phyloP scores from a whole-genome alignment of 2,329 filamentous ascomycete genomes.

The Epichloe elymi region DNA sequence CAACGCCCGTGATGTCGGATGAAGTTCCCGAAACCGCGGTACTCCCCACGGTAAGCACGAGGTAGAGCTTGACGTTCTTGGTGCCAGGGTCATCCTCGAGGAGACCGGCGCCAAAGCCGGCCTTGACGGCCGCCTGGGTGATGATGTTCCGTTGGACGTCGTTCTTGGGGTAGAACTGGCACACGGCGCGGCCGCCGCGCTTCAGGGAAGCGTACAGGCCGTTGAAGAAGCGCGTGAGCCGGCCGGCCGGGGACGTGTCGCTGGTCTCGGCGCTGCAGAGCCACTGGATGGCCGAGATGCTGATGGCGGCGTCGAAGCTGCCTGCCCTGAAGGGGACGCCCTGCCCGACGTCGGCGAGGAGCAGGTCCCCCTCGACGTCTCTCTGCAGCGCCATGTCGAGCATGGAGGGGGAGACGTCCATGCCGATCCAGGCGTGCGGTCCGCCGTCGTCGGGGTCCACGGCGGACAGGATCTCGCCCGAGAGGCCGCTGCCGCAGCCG shows the following conservation, averaged over 20 bases:
- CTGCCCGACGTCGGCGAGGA: constrained; percentile 90
- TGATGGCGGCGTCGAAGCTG: constrained; percentile 87
- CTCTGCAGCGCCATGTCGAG: constrained; percentile 85
- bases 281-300: constrained; percentile 96
- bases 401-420: constrained; percentile 95
- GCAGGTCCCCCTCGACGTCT: constrained; percentile 85
- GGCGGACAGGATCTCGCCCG: constrained; percentile 82
- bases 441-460: constrained; percentile 57
- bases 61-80: constrained; percentile 92
- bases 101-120: constrained; percentile 88
- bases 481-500: constrained; percentile 91
- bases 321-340: constrained; percentile 88
- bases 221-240: constrained; percentile 80
- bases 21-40: constrained; percentile 33
- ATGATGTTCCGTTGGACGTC: constrained; percentile 88
- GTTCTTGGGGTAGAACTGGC: constrained; percentile 98
- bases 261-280: constrained; percentile 88
- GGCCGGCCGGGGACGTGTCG: constrained; percentile 66
- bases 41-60: constrained; percentile 81
- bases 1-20: constrained; percentile 81
- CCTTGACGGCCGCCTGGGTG: constrained; percentile 74
- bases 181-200: constrained; percentile 79
- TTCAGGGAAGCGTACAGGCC: constrained; percentile 75
- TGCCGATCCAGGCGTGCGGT: constrained; percentile 90
- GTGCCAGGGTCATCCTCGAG: constrained; percentile 92